Percentiles rank a stretch among this genome's conserved stretches.
Conservation (phyloP, 306 rosid species). For the Cercis canadensis region DNA sequence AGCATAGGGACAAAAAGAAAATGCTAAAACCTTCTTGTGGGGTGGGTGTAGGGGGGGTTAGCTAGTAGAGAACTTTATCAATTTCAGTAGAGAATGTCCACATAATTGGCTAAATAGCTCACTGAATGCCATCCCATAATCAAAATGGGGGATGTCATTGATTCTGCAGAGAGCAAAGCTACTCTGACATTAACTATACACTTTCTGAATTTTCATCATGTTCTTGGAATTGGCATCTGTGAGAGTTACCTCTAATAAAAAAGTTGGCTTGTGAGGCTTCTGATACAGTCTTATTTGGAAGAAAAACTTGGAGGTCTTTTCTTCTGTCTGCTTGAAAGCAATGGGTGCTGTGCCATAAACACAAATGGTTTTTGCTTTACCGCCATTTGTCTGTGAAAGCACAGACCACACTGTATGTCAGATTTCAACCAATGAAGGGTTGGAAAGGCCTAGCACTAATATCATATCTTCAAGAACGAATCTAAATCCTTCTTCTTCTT, state of each 20-base stretch:
- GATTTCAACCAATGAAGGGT: conserved; percentile 55
- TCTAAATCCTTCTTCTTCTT: conserved; percentile 38
- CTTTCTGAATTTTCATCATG: conserved; percentile 31
- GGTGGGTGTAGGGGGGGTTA: conserved; percentile 23
- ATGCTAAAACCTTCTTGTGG: conserved; percentile 43
- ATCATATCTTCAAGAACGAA: conserved; percentile 32
- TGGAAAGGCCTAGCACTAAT: conserved; percentile 38
- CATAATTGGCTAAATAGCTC: conserved; percentile 45
- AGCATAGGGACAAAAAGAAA: conserved; percentile 66
- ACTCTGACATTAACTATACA: conserved; percentile 30
- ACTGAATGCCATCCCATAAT: conserved; percentile 36
- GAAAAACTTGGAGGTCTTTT: conserved; percentile 36
- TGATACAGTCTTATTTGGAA: conserved; percentile 33
- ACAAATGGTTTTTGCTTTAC: conserved; percentile 44
- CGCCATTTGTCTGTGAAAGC: conserved; percentile 66
- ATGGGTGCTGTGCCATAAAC: conserved; percentile 50
- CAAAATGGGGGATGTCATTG: conserved; percentile 27
- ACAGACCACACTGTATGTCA: conserved; percentile 53
- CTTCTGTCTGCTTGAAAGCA: conserved; percentile 40
- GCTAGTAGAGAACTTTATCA: conserved; percentile 39
- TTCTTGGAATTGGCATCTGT: conserved; percentile 42
- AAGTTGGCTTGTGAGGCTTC: conserved; percentile 39
- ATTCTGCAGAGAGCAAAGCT: conserved; percentile 33
- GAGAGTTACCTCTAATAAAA: conserved; percentile 28
- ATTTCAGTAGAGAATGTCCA: conserved; percentile 39